These are phyloP conservation scores for Hypholoma fasciculare DNA, from an alignment of 768 basidiomycete genomes.

Conservation along the genomic window DNA sequence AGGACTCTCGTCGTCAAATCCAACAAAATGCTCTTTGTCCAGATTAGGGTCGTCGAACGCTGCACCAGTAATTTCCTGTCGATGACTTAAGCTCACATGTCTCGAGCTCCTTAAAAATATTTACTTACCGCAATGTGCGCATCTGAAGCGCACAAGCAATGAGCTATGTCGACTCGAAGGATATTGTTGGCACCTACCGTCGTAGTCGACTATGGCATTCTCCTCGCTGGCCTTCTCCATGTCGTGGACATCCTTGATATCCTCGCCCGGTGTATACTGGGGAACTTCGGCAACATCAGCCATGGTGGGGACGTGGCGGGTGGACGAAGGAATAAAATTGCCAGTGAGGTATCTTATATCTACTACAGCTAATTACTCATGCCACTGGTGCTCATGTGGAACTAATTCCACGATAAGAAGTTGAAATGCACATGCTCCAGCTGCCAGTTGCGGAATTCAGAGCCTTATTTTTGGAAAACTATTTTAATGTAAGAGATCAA, in stretches of 20 bases:
- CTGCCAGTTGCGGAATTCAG: background rate
- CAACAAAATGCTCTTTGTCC: constrained; percentile 36
- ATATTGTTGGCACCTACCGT: constrained; percentile 21
- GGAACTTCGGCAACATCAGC: constrained; percentile 20
- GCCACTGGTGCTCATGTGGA: constrained; percentile 11
- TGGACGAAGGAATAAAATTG: constrained; percentile 5
- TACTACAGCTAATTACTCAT: constrained; percentile 5
- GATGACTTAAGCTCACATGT: background rate
- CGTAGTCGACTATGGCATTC: constrained; percentile 15
- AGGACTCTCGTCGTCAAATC: constrained; percentile 67
- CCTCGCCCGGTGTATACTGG: constrained; percentile 22
- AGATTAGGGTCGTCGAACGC: constrained; percentile 47
- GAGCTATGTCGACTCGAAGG: background rate
- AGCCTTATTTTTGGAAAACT: constrained; percentile 6
- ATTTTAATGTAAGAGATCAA: constrained; percentile 2
- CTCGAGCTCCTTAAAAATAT: background rate
- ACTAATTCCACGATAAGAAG: constrained; percentile 17
- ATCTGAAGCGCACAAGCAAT: constrained; percentile 14
- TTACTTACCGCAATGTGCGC: constrained; percentile 27
- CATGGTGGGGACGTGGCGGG: constrained; percentile 20
- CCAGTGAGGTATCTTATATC: constrained; percentile 18
- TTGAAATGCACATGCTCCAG: constrained; percentile 20
- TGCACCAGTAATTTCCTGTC: constrained; percentile 33
- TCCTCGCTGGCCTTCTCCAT: constrained; percentile 25
- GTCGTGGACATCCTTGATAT: constrained; percentile 21